Evolutionary conservation across 768 basidiomycete species (phyloP).

Genomic region (Suillus luteus): DNA sequence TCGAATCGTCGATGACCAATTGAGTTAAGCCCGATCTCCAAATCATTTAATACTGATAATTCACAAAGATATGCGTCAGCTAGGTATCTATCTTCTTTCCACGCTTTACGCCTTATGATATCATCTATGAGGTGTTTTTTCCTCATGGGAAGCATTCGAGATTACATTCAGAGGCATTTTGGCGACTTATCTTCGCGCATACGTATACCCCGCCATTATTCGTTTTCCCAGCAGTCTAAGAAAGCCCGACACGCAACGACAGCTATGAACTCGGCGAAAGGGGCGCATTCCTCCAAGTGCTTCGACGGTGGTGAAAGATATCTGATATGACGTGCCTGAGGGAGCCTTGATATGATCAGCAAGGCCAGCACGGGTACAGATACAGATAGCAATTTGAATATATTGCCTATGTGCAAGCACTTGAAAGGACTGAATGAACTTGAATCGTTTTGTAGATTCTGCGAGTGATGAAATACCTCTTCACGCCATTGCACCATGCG

Average conservation of each 20-base stretch:
- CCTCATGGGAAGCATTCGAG: not conserved
- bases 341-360: not conserved
- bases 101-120: not conserved
- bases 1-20: not conserved
- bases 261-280: not conserved
- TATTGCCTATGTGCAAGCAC: not conserved
- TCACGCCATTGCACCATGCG: no score
- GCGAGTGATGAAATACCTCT: no score
- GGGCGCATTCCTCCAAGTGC: not conserved
- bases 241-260: not conserved
- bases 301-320: not conserved
- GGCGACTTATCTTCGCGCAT: conserved; percentile 6
- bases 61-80: not conserved
- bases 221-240: not conserved
- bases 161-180: not conserved
- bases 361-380: not conserved
- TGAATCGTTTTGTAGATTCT: no score
- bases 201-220: not conserved
- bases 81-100: not conserved
- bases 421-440: not conserved
- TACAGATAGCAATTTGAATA: not conserved
- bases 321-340: not conserved
- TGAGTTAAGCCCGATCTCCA: not conserved
- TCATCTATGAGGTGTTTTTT: not conserved
- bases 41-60: not conserved